Base-by-base conservation (phyloP, 139 green algal genomes). In the Chlamydomonas schloesseri region DNA sequence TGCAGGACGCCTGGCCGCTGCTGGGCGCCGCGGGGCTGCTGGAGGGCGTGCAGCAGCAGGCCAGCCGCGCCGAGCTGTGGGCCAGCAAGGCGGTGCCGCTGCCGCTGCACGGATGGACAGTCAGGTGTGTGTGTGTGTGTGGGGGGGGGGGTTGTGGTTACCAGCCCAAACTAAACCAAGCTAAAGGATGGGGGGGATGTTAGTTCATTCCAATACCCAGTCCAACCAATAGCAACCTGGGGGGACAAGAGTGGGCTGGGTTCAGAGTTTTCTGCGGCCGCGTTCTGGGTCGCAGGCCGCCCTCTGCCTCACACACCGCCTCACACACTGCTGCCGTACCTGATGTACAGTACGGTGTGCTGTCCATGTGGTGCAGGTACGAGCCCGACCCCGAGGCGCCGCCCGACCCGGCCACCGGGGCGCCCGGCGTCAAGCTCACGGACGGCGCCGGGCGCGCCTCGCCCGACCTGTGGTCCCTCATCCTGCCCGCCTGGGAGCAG, bases 1-100 rank as follows among this genome's bases (percentile, higher is more conserved):
- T 29, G 31, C 73, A 81, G 73, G 73, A 69, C 53, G 73, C 31
- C 53, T 81, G 73, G 73, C 73, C 73, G 73, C 53, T 69, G 50
- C 73, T 81, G 53, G 73, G 73, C 53, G 73, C 73, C 20, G 73
- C 73, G 8, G 73, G 65, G 31, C 8, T 5, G 6, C 73, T 81
- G 53, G 14, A 31, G 14, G 55, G 20, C 73, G n/a, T 50, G 8
- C 73, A 81, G 53, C 13, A 34, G 50, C 68, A 69, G 73, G 42
- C 42, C 28, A 42, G 31, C 17, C 73, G 73, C 5, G 73, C 73
- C 23, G 73, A 81, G 73, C 73, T 81, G 53, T 81, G 73, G 73
- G 53, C 31, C 31, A 69, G 53, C 53, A 50, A 33, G 73, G 31
- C 53, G 4, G 53, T 81, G 31, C 73, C 73, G 15, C 73, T 81